Evolutionary conservation across 1,284 basidiomycete species (phyloP).

Genomic region (Coniferiporia weirii): DNA sequence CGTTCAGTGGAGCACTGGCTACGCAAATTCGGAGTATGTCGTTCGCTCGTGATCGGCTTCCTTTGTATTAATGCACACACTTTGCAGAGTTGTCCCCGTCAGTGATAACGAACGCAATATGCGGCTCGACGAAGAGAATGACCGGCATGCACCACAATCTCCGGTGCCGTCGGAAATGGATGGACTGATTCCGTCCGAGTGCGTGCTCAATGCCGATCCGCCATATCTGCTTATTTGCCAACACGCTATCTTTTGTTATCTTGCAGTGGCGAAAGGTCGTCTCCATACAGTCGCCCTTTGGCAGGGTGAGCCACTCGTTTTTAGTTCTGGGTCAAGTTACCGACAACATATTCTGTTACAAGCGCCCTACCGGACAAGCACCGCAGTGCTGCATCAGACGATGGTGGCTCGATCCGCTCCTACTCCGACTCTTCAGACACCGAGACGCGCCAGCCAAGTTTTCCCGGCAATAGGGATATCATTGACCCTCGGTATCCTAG

Average conservation of each 20-base stretch:
- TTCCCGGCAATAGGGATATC: constrained; percentile 16
- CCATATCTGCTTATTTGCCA: neutral
- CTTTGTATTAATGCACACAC: neutral
- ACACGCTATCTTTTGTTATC: neutral
- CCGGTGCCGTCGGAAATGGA: constrained; percentile 14
- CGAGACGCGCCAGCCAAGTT: constrained; percentile 14
- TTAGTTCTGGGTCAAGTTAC: neutral
- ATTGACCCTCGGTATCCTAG: constrained; percentile 6
- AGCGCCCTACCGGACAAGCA: no score
- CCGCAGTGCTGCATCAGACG: neutral
- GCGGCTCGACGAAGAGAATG: neutral
- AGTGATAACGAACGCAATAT: neutral
- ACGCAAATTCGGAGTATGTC: constrained; percentile 1
- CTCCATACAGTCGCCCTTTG: constrained; percentile 2
- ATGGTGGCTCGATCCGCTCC: neutral
- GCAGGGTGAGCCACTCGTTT: neutral
- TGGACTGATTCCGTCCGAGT: constrained; percentile 12
- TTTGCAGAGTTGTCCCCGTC: neutral
- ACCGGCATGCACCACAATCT: neutral
- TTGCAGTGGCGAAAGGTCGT: constrained; percentile 4
- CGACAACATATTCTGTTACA: neutral
- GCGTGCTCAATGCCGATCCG: constrained; percentile 4
- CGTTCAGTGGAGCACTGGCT: constrained; percentile 5
- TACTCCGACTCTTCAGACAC: constrained; percentile 13
- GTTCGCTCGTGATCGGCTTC: neutral